Conservation (phyloP, 2,329 filamentous ascomycete genomes). For the Ophidiomyces ophidiicola region DNA sequence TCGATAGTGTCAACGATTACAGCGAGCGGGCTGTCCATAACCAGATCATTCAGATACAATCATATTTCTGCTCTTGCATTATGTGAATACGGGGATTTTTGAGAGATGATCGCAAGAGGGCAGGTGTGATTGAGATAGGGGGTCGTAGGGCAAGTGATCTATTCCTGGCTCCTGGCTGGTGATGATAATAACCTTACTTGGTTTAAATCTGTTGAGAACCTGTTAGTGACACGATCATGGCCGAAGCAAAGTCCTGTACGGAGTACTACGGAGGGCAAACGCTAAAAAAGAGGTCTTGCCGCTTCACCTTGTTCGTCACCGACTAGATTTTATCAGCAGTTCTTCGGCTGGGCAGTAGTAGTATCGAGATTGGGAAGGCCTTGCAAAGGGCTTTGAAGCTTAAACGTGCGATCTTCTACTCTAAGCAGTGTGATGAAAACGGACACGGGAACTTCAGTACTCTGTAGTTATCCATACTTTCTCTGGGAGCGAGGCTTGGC, state of each 20-base stretch:
- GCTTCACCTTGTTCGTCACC: conserved; percentile 49
- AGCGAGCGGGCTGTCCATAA: conserved; percentile 47
- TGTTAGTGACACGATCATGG: neutral
- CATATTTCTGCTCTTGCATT: conserved; percentile 24
- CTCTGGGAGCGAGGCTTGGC: no score
- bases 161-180: conserved; percentile 50
- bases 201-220: conserved; percentile 54
- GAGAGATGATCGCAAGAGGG: conserved; percentile 57
- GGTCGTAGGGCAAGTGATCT: conserved; percentile 52
- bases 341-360: conserved; percentile 63
- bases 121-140: conserved; percentile 44
- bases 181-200: conserved; percentile 63
- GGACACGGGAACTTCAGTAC: conserved; percentile 39
- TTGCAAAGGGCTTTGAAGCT: conserved; percentile 55
- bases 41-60: conserved; percentile 45
- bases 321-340: conserved; percentile 63
- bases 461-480: no score
- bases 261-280: neutral
- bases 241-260: neutral
- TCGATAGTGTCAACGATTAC: conserved; percentile 43
- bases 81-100: conserved; percentile 41
- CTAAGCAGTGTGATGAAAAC: conserved; percentile 78
- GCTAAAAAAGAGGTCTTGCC: conserved; percentile 52
- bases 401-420: conserved; percentile 60
- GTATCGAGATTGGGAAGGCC: conserved; percentile 68